Conservation (phyloP, 805 yeast species). For the Candida michaelii region DNA sequence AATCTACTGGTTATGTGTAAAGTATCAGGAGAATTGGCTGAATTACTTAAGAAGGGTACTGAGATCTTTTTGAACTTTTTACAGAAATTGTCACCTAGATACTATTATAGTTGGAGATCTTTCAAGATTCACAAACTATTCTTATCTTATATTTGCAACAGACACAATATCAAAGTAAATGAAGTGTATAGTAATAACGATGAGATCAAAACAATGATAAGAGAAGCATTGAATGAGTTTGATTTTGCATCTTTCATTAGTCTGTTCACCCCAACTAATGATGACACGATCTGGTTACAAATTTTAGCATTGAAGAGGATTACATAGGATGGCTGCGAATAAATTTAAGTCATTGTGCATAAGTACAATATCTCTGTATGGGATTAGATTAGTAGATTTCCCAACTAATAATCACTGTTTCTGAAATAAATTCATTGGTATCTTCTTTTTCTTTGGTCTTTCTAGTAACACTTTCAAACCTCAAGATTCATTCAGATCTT, state of each 20-base stretch:
- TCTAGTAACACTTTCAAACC: no score
- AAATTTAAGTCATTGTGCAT: no score
- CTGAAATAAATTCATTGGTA: no score
- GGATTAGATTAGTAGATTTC: no score
- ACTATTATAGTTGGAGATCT: constrained; percentile 12
- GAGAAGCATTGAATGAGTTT: constrained; percentile 1
- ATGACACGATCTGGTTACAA: constrained; percentile 11
- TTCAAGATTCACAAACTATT: constrained; percentile 8
- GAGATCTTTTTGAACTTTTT: constrained; percentile 6
- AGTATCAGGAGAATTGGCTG: constrained; percentile 2
- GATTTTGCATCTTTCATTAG: constrained; percentile 8
- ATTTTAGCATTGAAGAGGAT: constrained; percentile 5
- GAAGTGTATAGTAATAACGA: background rate
- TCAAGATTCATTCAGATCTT: no score
- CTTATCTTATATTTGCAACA: constrained; percentile 1
- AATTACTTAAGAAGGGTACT: background rate
- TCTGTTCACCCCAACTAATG: background rate
- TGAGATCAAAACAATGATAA: background rate
- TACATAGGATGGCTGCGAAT: background rate
- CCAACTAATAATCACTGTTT: no score
- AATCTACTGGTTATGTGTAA: constrained; percentile 18
- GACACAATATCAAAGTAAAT: background rate
- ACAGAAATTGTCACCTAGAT: constrained; percentile 1
- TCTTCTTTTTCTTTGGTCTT: no score
- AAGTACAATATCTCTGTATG: no score